These are phyloP conservation scores for Umbelopsis sp. DNA, from an alignment of 371 early-diverging fungal genomes.

Conservation along the genomic window DNA sequence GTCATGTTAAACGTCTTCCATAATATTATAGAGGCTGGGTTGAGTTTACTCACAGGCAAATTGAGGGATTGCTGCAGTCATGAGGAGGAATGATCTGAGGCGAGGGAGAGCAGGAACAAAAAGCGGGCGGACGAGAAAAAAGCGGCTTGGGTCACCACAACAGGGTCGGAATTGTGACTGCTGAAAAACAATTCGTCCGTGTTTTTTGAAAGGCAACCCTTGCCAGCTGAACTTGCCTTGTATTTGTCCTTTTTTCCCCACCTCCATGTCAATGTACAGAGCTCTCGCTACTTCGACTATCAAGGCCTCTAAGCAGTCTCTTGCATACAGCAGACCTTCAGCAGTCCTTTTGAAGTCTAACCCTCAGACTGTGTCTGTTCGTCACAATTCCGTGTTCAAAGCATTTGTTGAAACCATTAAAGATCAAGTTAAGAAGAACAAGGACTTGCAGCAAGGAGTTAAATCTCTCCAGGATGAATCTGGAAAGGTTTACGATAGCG, in stretches of 20 bases:
- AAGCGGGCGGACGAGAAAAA: constrained; percentile 1
- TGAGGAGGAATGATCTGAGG: constrained; percentile 13
- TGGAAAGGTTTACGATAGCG: constrained; percentile 81
- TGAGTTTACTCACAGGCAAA: constrained; percentile 52
- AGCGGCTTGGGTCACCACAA: constrained; percentile 15
- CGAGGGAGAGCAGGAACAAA: constrained; percentile 17
- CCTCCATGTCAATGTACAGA: constrained; percentile 7
- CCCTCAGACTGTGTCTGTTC: constrained; percentile 24
- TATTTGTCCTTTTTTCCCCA: background rate
- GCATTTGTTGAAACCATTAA: constrained; percentile 85
- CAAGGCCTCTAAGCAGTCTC: constrained; percentile 5
- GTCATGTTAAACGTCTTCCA: background rate
- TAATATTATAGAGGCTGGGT: background rate
- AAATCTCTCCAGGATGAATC: constrained; percentile 88
- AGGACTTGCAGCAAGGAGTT: constrained; percentile 86
- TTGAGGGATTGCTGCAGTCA: constrained; percentile 42
- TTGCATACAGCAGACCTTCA: background rate
- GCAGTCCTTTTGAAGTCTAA: background rate
- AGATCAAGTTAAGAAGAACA: constrained; percentile 90
- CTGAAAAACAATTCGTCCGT: background rate
- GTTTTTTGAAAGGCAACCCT: constrained; percentile 7
- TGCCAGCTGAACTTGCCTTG: background rate
- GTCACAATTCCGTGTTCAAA: constrained; percentile 49
- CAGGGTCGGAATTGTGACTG: constrained; percentile 1
- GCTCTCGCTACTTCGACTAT: constrained; percentile 14